Evolutionary conservation across 2,329 filamentous ascomycete genomes (phyloP).

Genomic region (Cryphonectria radicalis): DNA sequence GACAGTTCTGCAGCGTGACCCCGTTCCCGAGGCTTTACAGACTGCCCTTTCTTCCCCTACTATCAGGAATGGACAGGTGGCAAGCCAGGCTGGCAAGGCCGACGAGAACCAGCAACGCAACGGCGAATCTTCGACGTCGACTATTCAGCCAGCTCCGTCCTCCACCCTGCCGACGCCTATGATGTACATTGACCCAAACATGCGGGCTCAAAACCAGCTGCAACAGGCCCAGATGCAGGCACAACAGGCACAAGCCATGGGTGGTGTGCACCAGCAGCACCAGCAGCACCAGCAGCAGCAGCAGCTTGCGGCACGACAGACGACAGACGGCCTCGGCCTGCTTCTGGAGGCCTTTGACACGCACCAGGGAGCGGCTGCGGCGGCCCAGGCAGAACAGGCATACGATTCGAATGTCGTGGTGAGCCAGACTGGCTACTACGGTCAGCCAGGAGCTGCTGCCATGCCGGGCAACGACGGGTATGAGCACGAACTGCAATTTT

Average conservation of each 20-base stretch:
- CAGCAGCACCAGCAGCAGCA: constrained; percentile 29
- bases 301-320: constrained; percentile 31
- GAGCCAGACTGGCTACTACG: constrained; percentile 32
- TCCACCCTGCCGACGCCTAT: constrained; percentile 28
- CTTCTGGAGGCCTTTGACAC: constrained; percentile 46
- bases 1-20: constrained; percentile 37
- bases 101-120: constrained; percentile 22
- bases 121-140: constrained; percentile 22
- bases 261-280: constrained; percentile 31
- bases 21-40: constrained; percentile 37
- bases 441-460: constrained; percentile 27
- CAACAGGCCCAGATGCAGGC: constrained; percentile 31
- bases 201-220: constrained; percentile 30
- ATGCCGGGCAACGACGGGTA: constrained; percentile 38
- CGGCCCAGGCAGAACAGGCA: constrained; percentile 21
- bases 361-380: constrained; percentile 36
- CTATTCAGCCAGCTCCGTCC: constrained; percentile 33
- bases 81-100: constrained; percentile 14
- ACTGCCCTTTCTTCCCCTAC: constrained; percentile 22
- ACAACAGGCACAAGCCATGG: constrained; percentile 31
- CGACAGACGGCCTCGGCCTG: constrained; percentile 45
- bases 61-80: constrained; percentile 19
- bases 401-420: constrained; percentile 26
- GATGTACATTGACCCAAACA: constrained; percentile 34
- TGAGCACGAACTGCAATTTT: constrained; percentile 38